Evolutionary conservation across 2,329 filamentous ascomycete species (phyloP).

Genomic region (Penicillium nordicum): DNA sequence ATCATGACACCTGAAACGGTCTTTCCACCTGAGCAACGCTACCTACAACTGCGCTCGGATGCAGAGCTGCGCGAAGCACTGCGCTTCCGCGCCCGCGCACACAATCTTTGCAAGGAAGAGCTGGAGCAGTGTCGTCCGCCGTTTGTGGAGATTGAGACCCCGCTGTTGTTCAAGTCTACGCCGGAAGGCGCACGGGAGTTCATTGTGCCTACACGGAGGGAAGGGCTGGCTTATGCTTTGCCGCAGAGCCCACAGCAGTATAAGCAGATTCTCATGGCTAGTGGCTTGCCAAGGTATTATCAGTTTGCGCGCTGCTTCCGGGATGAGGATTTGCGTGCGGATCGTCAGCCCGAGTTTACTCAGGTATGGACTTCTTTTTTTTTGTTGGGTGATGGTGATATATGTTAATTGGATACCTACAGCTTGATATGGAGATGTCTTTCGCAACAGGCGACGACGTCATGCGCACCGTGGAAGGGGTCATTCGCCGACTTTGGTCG

Average conservation of each 20-base stretch:
- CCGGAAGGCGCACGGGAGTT: constrained; percentile 95
- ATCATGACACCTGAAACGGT: constrained; percentile 70
- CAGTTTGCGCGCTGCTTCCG: constrained; percentile 94
- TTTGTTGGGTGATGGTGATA: neutral
- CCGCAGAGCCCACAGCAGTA: constrained; percentile 98
- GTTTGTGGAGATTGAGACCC: constrained; percentile 84
- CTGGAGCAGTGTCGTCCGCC: constrained; percentile 51
- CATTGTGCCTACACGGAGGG: constrained; percentile 76
- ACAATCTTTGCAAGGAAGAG: constrained; percentile 52
- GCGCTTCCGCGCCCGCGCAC: constrained; percentile 62
- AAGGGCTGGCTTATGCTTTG: constrained; percentile 78
- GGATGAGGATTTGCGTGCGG: constrained; percentile 87
- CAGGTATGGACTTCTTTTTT: constrained; percentile 54
- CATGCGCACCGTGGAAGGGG: constrained; percentile 54
- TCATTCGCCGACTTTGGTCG: constrained; percentile 57
- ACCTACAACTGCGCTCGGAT: constrained; percentile 81
- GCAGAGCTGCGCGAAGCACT: constrained; percentile 64
- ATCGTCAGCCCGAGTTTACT: constrained; percentile 94
- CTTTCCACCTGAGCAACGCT: constrained; percentile 71
- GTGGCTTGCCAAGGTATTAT: constrained; percentile 76
- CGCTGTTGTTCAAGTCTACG: constrained; percentile 93
- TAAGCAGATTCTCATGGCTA: constrained; percentile 95
- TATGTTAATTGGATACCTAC: neutral
- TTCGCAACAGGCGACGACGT: constrained; percentile 73
- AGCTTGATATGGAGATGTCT: constrained; percentile 91